Evolutionary conservation across 805 yeast genomes (phyloP), one percentile per base, ranked within the genome.

Genomic region (Saccharomycopsis sp.): DNA sequence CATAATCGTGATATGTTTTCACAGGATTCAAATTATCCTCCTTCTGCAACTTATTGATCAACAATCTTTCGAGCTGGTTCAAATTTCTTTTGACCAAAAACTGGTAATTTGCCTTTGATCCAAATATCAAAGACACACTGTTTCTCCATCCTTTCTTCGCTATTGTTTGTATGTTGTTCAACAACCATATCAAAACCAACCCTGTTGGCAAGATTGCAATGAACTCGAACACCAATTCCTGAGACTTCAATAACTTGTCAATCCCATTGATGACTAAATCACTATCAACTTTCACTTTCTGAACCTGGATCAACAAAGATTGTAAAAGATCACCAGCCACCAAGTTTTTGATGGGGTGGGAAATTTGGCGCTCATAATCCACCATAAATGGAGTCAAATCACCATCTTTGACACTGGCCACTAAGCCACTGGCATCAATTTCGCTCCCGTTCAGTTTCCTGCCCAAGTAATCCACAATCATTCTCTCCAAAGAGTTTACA

Each of bases 211-310:
- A 73, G 3, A 92, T 78, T 1, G 96, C 95, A 19, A 92, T 82
- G 17, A 85, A 64, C 1, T 95, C 96, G 63, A 89, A 85, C n/a
- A 92, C 92, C 41, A 89, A 70, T 57, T 92, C 95, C 62, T 89
- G 98, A 38, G 92, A 80, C 58, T 86, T 81, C 34, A 92, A 68
- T 50, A 89, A 64, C 55, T 83, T 80, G 60, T 92, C 97, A 48
- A 92, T 88, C 6, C 97, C 97, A 51, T 72, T 75, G 46, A 89
- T 72, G 0, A 96, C 97, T 4, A 87, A 64, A 27, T 83, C 87
- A 6, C 95, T 95, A 57, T 89, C 98, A 5, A 92, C 96, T 60
- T 89, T 89, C 9, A 95, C 80, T 61, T 92, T 89, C 58, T 89
- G 98, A n/a, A 92, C 67, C 59, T 92, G 97, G 48, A 89, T 88